Evolutionary conservation across 169 alveolate genomes (phyloP).

Genomic region (Plasmodium vinckei): DNA sequence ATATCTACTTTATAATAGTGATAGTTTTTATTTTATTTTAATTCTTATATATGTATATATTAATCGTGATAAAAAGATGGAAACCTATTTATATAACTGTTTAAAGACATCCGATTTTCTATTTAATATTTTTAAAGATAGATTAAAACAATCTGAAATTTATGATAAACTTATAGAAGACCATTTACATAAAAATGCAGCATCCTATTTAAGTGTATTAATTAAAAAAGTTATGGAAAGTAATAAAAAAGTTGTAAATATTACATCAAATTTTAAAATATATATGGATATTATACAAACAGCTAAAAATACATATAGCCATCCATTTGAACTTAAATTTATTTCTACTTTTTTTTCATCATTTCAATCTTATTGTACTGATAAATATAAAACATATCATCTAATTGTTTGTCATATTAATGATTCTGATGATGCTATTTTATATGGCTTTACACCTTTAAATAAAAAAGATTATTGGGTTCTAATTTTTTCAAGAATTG

Average conservation of each 20-base stretch:
- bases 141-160: conserved; percentile 59
- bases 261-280: conserved; percentile 24
- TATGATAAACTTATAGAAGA: conserved; percentile 55
- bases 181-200: conserved; percentile 72
- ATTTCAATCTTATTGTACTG: conserved; percentile 62
- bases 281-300: conserved; percentile 47
- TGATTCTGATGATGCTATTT: conserved; percentile 47
- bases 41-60: conserved; percentile 58
- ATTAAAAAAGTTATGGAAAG: conserved; percentile 70
- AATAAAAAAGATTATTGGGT: conserved; percentile 61
- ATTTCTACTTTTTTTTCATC: conserved; percentile 39
- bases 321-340: conserved; percentile 53
- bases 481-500: conserved; percentile 35
- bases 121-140: conserved; percentile 43
- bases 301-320: conserved; percentile 28
- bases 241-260: conserved; percentile 35
- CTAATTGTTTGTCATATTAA: conserved; percentile 47
- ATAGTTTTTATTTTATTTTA: conserved; percentile 36
- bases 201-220: conserved; percentile 45
- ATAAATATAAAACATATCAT: conserved; percentile 63
- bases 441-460: conserved; percentile 60
- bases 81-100: conserved; percentile 52
- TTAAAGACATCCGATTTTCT: conserved; percentile 52
- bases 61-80: conserved; percentile 60
- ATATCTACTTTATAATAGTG: conserved; percentile 49